These are phyloP conservation scores for Diaporthe citriasiana DNA, from an alignment of 2,329 filamentous ascomycete species.

Conservation along the genomic window DNA sequence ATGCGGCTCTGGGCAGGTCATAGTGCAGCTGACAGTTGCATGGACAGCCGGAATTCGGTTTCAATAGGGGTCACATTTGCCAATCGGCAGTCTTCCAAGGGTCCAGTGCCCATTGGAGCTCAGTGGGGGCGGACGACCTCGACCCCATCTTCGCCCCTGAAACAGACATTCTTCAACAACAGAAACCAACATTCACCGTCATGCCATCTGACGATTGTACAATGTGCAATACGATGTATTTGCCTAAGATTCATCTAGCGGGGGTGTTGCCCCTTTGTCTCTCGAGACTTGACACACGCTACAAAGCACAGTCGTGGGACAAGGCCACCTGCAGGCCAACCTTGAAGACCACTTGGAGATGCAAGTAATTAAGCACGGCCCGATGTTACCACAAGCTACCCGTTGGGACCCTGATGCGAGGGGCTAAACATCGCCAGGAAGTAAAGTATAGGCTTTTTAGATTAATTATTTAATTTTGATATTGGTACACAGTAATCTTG, in stretches of 20 bases:
- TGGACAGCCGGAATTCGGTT: neutral
- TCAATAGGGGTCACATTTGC: neutral
- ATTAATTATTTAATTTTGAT: too few species aligned
- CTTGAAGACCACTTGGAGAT: neutral
- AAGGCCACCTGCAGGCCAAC: neutral
- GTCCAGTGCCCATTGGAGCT: neutral
- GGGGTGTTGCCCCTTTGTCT: neutral
- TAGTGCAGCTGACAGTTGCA: constrained; percentile 10
- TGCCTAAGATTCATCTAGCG: too few species aligned
- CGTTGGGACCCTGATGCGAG: neutral
- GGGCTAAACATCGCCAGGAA: neutral
- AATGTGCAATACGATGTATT: neutral
- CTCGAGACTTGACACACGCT: neutral
- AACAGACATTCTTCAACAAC: neutral
- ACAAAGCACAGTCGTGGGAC: too few species aligned
- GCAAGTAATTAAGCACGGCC: neutral
- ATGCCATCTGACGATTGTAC: neutral
- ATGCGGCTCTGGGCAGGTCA: neutral
- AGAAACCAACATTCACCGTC: neutral
- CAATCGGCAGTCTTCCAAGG: constrained; percentile 15
- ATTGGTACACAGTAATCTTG: too few species aligned
- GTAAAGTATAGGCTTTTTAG: too few species aligned
- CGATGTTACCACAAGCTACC: neutral
- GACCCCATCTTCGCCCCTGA: constrained; percentile 15
- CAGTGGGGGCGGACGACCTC: constrained; percentile 1